Percentiles rank a stretch among this genome's conserved stretches.
These are phyloP conservation scores for Orbilia brochopaga DNA, from an alignment of 2,329 filamentous ascomycete genomes.

Conservation along the genomic window DNA sequence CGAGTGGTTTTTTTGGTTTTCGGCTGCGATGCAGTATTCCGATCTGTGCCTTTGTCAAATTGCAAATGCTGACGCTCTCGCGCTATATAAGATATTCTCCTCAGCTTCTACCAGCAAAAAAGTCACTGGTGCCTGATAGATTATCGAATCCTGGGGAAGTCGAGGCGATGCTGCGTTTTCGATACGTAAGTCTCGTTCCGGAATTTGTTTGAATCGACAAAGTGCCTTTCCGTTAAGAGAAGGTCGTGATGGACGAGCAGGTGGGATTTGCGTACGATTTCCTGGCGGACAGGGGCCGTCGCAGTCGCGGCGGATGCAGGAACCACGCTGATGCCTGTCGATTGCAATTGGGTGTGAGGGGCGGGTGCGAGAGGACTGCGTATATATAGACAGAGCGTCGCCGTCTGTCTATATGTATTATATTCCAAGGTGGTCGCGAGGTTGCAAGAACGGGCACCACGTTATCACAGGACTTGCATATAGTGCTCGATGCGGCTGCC, in stretches of 20 bases:
- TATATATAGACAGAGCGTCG: not conserved
- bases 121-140: constrained; percentile 11
- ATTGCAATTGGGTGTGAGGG: constrained; percentile 6
- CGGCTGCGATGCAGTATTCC: constrained; percentile 9
- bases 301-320: constrained; percentile 43
- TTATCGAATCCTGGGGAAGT: constrained; percentile 28
- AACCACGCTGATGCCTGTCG: constrained; percentile 37
- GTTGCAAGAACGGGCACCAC: not conserved
- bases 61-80: not conserved
- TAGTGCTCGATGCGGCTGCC: constrained; percentile 3
- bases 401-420: not conserved
- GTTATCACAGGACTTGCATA: constrained; percentile 9
- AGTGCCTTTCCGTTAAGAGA: constrained; percentile 43
- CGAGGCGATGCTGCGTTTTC: constrained; percentile 33
- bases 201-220: constrained; percentile 24
- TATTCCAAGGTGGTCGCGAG: not conserved
- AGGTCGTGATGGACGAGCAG: constrained; percentile 34
- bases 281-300: constrained; percentile 44
- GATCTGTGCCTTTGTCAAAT: constrained; percentile 20
- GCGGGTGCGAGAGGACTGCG: not conserved
- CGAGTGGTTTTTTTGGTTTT: constrained; percentile 3
- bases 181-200: constrained; percentile 39
- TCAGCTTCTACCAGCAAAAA: not conserved
- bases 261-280: constrained; percentile 34
- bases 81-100: constrained; percentile 1